Evolutionary conservation across 306 rosid genomes (phyloP).

Genomic region (Arachis hypogaea): DNA sequence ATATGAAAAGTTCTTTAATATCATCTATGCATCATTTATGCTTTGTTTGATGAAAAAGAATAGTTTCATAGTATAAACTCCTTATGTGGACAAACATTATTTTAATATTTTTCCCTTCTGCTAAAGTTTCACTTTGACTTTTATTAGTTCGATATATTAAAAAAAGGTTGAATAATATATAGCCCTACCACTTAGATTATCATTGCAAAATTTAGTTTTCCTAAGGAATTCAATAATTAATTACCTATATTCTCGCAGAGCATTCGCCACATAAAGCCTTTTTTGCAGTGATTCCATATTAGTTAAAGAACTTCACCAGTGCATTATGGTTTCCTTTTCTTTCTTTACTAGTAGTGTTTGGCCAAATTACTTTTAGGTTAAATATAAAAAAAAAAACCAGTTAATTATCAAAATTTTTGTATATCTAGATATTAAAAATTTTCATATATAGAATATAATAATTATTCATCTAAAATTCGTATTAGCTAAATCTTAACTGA

Average conservation of each 20-base stretch:
- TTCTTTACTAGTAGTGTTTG: neutral
- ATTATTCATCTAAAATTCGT: too few species aligned
- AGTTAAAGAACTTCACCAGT: constrained; percentile 16
- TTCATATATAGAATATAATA: too few species aligned
- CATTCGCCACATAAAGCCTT: constrained; percentile 34
- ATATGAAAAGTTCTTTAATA: constrained; percentile 26
- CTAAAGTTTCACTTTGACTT: neutral
- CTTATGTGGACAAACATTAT: neutral
- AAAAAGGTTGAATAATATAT: neutral
- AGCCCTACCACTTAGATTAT: neutral
- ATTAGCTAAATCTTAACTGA: too few species aligned
- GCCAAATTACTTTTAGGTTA: too few species aligned
- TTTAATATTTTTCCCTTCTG: constrained; percentile 10
- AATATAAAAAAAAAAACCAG: too few species aligned
- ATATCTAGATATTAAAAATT: too few species aligned
- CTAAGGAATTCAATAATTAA: neutral
- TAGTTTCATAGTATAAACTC: constrained; percentile 14
- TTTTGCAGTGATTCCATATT: constrained; percentile 29
- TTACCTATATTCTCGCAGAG: neutral
- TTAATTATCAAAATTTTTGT: too few species aligned
- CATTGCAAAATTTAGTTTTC: constrained; percentile 20
- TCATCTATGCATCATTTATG: neutral
- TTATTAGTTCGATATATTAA: neutral
- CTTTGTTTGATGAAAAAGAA: constrained; percentile 43
- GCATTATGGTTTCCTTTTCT: neutral